Evolutionary conservation across 148 eudicot genomes (phyloP), one percentile per base, ranked within the genome.

Genomic region (Polygonum maritimum): DNA sequence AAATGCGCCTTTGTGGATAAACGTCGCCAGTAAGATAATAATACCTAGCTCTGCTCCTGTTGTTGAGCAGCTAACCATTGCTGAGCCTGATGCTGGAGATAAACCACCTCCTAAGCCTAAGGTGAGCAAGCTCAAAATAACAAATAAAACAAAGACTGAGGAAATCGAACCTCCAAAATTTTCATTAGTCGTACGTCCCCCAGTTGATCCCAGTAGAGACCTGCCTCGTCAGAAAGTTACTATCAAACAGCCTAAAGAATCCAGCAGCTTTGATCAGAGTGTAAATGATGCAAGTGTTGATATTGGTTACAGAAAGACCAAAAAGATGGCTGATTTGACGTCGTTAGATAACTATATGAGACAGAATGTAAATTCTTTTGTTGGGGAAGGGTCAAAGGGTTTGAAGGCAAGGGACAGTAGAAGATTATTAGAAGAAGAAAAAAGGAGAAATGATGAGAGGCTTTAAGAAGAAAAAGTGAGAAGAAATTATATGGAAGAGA

Each of bases 171-270:
- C 89, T 73, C 87, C 74, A 19, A 92, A 82, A 83, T 87, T 90
- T 3, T 83, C 89, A 58, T 81, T 90, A 81, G 85, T 90, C 67
- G 88, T 95, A 73, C 89, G 87, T 54, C 96, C 97, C 51, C 98
- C 98, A 21, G 82, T 82, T 71, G 97, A 92, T 80, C 78, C 80
- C 40, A 87, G 82, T 3, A 86, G 84, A 76, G 88, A 86, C 4
- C 94, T 79, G 52, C 84, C 86, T 74, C 88, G 82, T n/a, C 88
- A 90, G 81, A 94, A 85, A 74, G 84, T 95, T 71, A 81, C 92
- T 65, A 87, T 95, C 11, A 95, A 86, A 81, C 92, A 87, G 73
- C 94, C 92, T 47, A 95, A 90, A 81, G 94, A 90, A 76, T 39
- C 80, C 52, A 76, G 82, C 39, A 88, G 84, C 83, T 45, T 89